Conservation (phyloP, 2,329 filamentous ascomycete species). For the Pseudogymnoascus sp. region DNA sequence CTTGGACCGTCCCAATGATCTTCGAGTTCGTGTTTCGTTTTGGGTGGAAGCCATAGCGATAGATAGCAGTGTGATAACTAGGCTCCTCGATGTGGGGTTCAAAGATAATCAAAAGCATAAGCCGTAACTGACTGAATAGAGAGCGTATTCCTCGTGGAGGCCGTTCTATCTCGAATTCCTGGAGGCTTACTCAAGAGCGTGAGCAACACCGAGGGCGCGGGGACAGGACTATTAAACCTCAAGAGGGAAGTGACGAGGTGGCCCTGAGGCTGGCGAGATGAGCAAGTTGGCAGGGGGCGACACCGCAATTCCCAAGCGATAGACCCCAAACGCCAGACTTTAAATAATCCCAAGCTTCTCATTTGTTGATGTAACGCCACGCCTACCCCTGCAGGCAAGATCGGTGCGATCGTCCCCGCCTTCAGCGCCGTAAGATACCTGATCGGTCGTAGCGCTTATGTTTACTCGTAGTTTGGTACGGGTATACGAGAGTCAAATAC, state of each 20-base stretch:
- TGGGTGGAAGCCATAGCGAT: background rate
- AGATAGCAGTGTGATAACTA: background rate
- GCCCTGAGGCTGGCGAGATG: background rate
- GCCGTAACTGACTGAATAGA: background rate
- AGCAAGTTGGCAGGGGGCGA: background rate
- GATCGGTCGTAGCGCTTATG: conserved; percentile 3
- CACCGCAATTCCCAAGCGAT: background rate
- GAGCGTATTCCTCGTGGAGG: background rate
- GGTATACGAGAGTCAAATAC: background rate
- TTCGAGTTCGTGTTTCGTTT: background rate
- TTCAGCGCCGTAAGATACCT: background rate
- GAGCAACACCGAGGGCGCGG: background rate
- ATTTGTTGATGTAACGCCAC: conserved; percentile 4
- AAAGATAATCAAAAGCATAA: background rate
- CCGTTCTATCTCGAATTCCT: background rate
- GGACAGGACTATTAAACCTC: background rate
- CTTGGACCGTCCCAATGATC: background rate
- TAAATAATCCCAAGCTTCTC: background rate
- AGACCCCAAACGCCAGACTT: background rate
- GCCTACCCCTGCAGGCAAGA: background rate
- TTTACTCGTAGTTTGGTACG: background rate
- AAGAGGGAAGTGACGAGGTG: conserved; percentile 1
- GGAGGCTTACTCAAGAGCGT: background rate
- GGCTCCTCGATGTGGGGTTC: background rate
- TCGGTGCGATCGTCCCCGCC: background rate